Percentiles rank a stretch among this genome's conserved stretches.
phyloP scores from a whole-genome alignment of 73 alveolate species.

The Symbiodinium pilosum region DNA sequence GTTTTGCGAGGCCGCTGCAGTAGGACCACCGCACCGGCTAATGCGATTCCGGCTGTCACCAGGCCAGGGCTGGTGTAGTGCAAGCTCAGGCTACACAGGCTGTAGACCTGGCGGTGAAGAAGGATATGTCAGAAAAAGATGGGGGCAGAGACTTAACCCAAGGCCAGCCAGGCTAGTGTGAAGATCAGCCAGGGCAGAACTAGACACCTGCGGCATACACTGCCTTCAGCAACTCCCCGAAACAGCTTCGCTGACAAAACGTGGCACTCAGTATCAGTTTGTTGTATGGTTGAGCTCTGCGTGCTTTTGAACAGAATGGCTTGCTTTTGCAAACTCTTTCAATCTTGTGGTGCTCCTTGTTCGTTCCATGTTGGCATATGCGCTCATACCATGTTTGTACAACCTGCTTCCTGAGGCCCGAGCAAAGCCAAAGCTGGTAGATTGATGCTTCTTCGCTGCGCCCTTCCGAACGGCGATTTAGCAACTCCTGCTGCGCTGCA shows the following conservation, averaged over 20 bases:
- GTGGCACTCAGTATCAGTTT: not conserved
- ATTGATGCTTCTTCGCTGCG: slow-evolving; percentile 76
- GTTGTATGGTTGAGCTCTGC: not conserved
- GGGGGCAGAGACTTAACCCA: no score
- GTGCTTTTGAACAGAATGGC: not conserved
- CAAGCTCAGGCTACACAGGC: slow-evolving; percentile 66
- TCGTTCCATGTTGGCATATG: no score
- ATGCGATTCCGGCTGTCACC: slow-evolving; percentile 12
- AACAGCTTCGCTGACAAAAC: not conserved
- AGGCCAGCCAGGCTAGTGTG: slow-evolving; percentile 11
- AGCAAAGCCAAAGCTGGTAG: slow-evolving; percentile 60
- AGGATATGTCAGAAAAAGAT: not conserved
- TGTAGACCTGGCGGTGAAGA: slow-evolving; percentile 41
- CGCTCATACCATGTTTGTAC: no score
- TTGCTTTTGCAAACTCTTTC: not conserved
- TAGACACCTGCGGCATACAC: slow-evolving; percentile 34
- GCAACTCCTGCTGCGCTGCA: slow-evolving; percentile 14
- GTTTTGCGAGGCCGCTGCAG: not conserved
- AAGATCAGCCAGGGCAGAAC: slow-evolving; percentile 82
- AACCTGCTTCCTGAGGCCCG: not conserved
- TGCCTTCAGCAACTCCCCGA: not conserved
- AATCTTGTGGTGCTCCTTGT: no score
- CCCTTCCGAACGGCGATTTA: slow-evolving; percentile 68
- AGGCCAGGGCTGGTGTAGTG: slow-evolving; percentile 55
- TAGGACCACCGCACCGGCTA: slow-evolving; percentile 34